These are phyloP conservation scores for Fusarium mundagurra DNA, from an alignment of 2,329 filamentous ascomycete genomes.

Conservation along the genomic window DNA sequence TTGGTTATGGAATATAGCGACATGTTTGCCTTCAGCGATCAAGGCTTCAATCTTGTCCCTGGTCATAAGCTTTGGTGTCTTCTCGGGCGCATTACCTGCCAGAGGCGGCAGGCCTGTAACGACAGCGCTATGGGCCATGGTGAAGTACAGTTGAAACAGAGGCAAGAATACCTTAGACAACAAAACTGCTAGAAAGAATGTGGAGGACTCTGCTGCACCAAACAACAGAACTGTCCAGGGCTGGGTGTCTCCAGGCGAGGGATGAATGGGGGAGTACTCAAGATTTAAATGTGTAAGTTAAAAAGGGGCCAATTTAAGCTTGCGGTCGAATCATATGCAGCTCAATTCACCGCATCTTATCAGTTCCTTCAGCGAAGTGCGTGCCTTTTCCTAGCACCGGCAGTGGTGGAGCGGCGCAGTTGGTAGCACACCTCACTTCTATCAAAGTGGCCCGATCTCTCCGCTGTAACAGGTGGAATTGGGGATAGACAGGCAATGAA, in stretches of 20 bases:
- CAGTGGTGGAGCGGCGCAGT: conserved; percentile 19
- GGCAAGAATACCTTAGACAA: neutral
- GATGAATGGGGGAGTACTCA: neutral
- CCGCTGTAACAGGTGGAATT: neutral
- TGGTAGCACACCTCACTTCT: neutral
- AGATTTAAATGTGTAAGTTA: conserved; percentile 1
- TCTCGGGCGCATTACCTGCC: conserved; percentile 23
- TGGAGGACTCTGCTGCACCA: neutral
- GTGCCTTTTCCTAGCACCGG: conserved; percentile 14
- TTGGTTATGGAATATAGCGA: conserved; percentile 83
- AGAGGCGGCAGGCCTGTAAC: conserved; percentile 38
- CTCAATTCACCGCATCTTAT: conserved; percentile 41
- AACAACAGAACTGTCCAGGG: neutral
- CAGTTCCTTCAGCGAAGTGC: neutral
- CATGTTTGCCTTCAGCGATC: conserved; percentile 81
- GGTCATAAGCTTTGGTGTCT: conserved; percentile 51
- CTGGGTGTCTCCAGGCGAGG: neutral
- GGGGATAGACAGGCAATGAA: neutral
- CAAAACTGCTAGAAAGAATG: conserved; percentile 2
- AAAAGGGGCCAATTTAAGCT: conserved; percentile 1
- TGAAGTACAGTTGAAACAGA: neutral
- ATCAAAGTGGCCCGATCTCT: conserved; percentile 27
- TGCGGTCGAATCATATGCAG: conserved; percentile 14
- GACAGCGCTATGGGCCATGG: conserved; percentile 19
- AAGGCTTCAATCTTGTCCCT: conserved; percentile 68